Evolutionary conservation across 1,284 basidiomycete genomes (phyloP).

Genomic region (Hypsizygus ulmarius): DNA sequence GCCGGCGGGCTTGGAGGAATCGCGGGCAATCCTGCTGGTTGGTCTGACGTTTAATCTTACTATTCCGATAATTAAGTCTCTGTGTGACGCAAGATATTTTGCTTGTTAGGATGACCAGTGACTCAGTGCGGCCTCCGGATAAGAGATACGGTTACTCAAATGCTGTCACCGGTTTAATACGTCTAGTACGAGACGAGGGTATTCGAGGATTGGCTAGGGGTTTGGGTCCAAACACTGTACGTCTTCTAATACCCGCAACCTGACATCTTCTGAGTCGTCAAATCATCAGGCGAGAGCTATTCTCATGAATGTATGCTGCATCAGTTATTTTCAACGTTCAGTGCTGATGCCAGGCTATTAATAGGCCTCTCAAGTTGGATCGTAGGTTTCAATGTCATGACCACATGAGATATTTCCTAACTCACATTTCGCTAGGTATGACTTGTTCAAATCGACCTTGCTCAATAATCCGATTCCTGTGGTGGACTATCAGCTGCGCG

Average conservation of each 20-base stretch:
- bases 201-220: constrained; percentile 69
- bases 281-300: constrained; percentile 61
- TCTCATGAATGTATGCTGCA: constrained; percentile 78
- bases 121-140: constrained; percentile 70
- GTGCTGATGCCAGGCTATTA: constrained; percentile 11
- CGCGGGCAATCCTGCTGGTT: constrained; percentile 79
- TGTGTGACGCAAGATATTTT: constrained; percentile 52
- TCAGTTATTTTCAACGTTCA: constrained; percentile 8
- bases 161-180: constrained; percentile 66
- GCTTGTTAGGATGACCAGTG: constrained; percentile 88
- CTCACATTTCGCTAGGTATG: constrained; percentile 57
- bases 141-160: constrained; percentile 78
- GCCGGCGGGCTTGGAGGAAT: constrained; percentile 80
- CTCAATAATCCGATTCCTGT: constrained; percentile 54
- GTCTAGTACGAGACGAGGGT: constrained; percentile 71
- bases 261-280: constrained; percentile 4
- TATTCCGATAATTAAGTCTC: not conserved
- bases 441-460: constrained; percentile 77
- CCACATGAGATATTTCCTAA: not conserved
- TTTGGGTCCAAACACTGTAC: constrained; percentile 75
- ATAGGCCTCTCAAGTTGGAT: constrained; percentile 81
- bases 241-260: constrained; percentile 11
- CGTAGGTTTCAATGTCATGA: constrained; percentile 51
- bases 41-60: constrained; percentile 15
- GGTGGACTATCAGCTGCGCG: constrained; percentile 66